Base-by-base conservation (phyloP, 495 filamentous ascomycete species). In the Podospora sp. region DNA sequence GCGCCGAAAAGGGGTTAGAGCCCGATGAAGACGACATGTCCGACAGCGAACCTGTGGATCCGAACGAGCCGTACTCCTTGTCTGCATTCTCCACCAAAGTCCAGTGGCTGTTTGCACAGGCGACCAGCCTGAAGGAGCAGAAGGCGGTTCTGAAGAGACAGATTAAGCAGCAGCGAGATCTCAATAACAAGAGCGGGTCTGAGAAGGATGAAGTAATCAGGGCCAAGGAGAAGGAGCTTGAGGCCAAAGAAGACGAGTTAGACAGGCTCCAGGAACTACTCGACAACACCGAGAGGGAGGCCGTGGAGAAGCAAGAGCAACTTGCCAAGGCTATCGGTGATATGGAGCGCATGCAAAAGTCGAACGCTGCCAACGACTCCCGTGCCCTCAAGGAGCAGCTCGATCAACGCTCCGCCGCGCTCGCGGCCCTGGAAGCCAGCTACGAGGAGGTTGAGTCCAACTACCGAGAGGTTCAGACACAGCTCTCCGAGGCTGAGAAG, bases 141-240 rank as follows among this genome's bases (percentile, higher is more conserved):
- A 93, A 96, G 76, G 85, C 85, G 58, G 93, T 93, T 20, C 78
- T 97, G 24, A 89, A 91, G 67, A 88, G 92, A 3, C 93, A 97
- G 70, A 92, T 97, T 70, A 92, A 96, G 78, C 92, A 96, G 74
- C 93, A 97, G 77, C 89, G 92, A 50, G 92, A 95, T 71, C 84
- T 96, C 60, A 95, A 93, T 74, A 91, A 82, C 83, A 82, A 81
- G 68, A 83, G 81, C 60, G 86, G 85, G 57, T 80, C 82, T 2
- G 87, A 89, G 65, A 89, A 89, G 65, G 85, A 86, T 65, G 82
- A 83, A 22, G 85, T 85, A 62, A 66, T 86, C n/a, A 71, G 73
- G 22, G 70, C 76, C 50, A 63, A 51, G 46, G 46, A 63, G 40
- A 33, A 83, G 24, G 85, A 85, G 62, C 67, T 86, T 16, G 69